A percentile compares a stretch with the other conserved stretches of the same genome.
Conservation (phyloP, 1,284 basidiomycete genomes). For the Cryptococcus neoformans region DNA sequence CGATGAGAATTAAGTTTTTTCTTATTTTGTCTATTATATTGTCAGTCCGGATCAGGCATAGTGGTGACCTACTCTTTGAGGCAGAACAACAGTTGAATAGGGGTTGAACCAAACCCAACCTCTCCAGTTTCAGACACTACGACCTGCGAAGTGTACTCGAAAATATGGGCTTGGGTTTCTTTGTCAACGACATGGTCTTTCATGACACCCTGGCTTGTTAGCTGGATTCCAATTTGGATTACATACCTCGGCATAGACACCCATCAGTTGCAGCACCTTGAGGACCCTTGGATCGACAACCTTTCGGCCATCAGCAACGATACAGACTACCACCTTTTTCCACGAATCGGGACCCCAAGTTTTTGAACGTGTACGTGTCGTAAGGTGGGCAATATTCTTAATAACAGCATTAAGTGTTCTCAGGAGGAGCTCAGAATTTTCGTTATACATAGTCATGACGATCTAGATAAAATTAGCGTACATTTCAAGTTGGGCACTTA, state of each 20-base stretch:
- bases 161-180: constrained; percentile 90
- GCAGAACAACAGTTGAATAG: constrained; percentile 90
- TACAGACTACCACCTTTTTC: constrained; percentile 91
- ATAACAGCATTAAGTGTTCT: constrained; percentile 90
- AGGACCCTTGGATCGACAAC: constrained; percentile 71
- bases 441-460: constrained; percentile 94
- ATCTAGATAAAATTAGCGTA: constrained; percentile 52
- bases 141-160: constrained; percentile 81
- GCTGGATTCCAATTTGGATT: constrained; percentile 56
- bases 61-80: constrained; percentile 60
- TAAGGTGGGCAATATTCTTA: constrained; percentile 85
- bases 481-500: constrained; percentile 16
- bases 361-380: constrained; percentile 72
- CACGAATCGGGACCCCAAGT: constrained; percentile 93
- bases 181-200: constrained; percentile 90
- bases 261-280: constrained; percentile 64
- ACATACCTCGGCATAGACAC: constrained; percentile 91
- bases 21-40: constrained; percentile 73
- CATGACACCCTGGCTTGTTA: constrained; percentile 69
- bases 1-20: constrained; percentile 91
- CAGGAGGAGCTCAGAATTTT: constrained; percentile 80
- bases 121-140: constrained; percentile 76
- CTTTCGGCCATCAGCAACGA: constrained; percentile 86
- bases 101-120: constrained; percentile 74
- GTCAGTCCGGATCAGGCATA: neutral